Percentiles rank a stretch among this genome's conserved stretches.
Evolutionary conservation across 2,329 filamentous ascomycete species (phyloP).

Genomic region (Mariannaea elegans): DNA sequence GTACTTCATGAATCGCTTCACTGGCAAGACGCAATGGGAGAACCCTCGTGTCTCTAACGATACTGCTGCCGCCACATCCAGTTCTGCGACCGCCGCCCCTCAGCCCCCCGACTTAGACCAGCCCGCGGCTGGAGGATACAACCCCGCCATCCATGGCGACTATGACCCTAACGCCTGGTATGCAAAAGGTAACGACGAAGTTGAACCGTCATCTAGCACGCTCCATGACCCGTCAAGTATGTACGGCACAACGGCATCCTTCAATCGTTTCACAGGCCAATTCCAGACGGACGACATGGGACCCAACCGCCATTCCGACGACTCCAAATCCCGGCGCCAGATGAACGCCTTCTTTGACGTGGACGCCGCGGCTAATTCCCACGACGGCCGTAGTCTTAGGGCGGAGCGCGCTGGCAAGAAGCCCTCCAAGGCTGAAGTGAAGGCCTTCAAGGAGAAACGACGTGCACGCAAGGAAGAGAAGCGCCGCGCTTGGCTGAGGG

Average conservation of each 20-base stretch:
- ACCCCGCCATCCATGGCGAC: conserved; percentile 93
- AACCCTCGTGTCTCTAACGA: conserved; percentile 77
- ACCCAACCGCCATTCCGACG: conserved; percentile 83
- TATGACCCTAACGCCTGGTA: conserved; percentile 98
- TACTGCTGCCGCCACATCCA: conserved; percentile 41
- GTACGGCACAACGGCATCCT: conserved; percentile 77
- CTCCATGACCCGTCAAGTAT: conserved; percentile 54
- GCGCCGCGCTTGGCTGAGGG: conserved; percentile 86
- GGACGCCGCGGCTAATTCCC: conserved; percentile 88
- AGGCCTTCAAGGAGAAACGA: conserved; percentile 90
- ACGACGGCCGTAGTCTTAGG: conserved; percentile 90
- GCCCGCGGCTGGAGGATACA: conserved; percentile 78
- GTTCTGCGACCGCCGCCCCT: conserved; percentile 40
- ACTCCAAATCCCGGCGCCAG: conserved; percentile 86
- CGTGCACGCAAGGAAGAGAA: conserved; percentile 94
- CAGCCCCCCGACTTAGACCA: conserved; percentile 47
- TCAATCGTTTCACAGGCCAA: conserved; percentile 89
- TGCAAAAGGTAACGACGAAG: conserved; percentile 65
- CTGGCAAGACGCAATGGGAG: conserved; percentile 80
- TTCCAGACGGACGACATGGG: conserved; percentile 76
- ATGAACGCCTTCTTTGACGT: conserved; percentile 97
- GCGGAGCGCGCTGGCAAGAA: conserved; percentile 89
- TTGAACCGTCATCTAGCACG: conserved; percentile 38
- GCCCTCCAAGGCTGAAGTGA: conserved; percentile 84
- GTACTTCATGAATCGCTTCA: conserved; percentile 88